Evolutionary conservation across 352 stramenopile species (phyloP), one percentile per base, ranked within the genome.

Genomic region (Pythium aphanidermatum): DNA sequence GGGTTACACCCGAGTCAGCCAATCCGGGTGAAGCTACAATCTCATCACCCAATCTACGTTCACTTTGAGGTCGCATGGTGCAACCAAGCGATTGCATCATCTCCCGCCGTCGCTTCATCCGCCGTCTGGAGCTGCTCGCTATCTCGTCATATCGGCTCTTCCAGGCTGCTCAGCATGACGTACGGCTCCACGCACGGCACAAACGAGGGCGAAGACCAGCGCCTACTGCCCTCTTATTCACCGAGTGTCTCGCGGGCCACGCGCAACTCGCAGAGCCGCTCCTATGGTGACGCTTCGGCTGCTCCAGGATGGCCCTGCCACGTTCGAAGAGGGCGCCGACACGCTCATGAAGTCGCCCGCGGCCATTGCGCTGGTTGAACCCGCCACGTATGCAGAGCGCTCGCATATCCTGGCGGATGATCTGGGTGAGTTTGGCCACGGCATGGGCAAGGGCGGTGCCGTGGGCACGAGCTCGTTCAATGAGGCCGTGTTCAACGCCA

Each of bases 401-500:
- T 60, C 68, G 43, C 57, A 55, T 13, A 53, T 83, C 20, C 34
- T 80, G 26, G 57, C 63, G 24, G 54, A 66, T 8, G 54, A 55
- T 10, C 9, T 50, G 8, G 60, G 42, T 25, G 45, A 56, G 5
- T 37, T 55, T 27, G 48, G 27, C 30, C 13, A 28, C 5, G 48
- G 38, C 4, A 19, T 10, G 10, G 32, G 38, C 21, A 20, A 46
- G 2, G 36, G 41, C 51, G 38, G 48, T n/a, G 20, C 37, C 7
- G 52, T 70, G 24, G 74, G 74, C 63, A 73, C 72, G 45, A 85
- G 70, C 55, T 82, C 66, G 33, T 88, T 88, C 51, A 73, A 78
- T 13, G 74, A 83, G 30, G 70, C 81, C 6, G 76, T 86, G 6
- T 86, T 91, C 51, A 95, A 92, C 35, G 74, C 74, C 28, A 83